These are phyloP conservation scores for Urtica urens DNA, from an alignment of 306 rosid species.

Conservation along the genomic window DNA sequence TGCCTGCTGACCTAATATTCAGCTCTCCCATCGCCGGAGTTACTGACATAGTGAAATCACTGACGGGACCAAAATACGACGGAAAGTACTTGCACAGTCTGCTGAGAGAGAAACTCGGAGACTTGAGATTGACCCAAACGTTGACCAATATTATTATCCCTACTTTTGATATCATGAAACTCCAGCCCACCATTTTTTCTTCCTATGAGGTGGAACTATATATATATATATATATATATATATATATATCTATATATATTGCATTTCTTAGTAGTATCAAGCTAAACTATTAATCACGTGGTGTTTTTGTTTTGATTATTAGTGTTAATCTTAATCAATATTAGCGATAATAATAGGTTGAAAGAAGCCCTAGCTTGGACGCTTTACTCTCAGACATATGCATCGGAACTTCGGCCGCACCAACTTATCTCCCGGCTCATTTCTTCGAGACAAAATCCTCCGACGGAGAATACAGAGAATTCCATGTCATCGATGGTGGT, in stretches of 20 bases:
- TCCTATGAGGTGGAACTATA: constrained; percentile 29
- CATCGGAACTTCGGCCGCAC: constrained; percentile 37
- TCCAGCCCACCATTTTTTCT: constrained; percentile 29
- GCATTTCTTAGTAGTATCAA: too few species aligned
- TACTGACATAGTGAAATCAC: neutral
- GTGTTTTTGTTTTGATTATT: neutral
- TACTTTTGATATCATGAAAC: constrained; percentile 30
- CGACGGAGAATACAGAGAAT: constrained; percentile 17
- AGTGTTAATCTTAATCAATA: neutral
- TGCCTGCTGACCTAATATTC: too few species aligned
- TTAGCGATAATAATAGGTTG: constrained; percentile 22
- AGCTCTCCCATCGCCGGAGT: neutral
- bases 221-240: too few species aligned
- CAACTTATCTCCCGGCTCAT: constrained; percentile 30
- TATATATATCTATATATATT: too few species aligned
- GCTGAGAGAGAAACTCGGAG: constrained; percentile 23
- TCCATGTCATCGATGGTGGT: constrained; percentile 36
- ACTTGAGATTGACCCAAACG: constrained; percentile 16
- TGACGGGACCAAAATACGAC: constrained; percentile 29
- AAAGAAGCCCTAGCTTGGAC: constrained; percentile 11
- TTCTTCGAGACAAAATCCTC: constrained; percentile 18
- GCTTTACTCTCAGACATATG: constrained; percentile 35
- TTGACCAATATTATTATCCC: constrained; percentile 34
- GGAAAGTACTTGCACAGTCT: constrained; percentile 26
- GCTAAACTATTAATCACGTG: too few species aligned